These are phyloP conservation scores for Melampsora americana DNA, from an alignment of 1,284 basidiomycete genomes.

Conservation along the genomic window DNA sequence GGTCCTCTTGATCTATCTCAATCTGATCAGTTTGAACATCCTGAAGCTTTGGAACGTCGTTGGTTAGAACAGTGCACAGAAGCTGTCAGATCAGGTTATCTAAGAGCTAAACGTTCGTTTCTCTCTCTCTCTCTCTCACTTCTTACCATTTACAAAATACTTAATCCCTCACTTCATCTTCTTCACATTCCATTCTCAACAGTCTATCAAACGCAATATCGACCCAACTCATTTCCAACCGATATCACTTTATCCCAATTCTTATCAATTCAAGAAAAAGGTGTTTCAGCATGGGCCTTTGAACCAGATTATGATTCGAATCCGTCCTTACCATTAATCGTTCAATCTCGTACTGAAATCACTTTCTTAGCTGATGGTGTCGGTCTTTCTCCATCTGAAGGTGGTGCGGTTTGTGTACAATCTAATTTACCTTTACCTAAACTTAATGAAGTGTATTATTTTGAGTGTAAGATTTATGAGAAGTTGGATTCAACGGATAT, in stretches of 20 bases:
- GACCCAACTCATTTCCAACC: constrained; percentile 84
- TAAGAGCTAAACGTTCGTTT: constrained; percentile 78
- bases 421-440: constrained; percentile 91
- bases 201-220: constrained; percentile 88
- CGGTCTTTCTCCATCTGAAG: constrained; percentile 62
- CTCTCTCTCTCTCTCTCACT: constrained; percentile 48
- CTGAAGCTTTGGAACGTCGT: constrained; percentile 76
- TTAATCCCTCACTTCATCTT: no score
- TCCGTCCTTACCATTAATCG: constrained; percentile 69
- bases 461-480: constrained; percentile 97
- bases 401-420: constrained; percentile 78
- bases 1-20: constrained; percentile 90
- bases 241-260: constrained; percentile 96
- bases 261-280: constrained; percentile 94
- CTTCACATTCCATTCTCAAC: no score
- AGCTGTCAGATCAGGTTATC: constrained; percentile 67
- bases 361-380: constrained; percentile 92
- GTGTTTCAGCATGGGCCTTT: constrained; percentile 94
- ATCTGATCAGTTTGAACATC: constrained; percentile 71
- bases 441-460: constrained; percentile 95
- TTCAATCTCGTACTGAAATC: constrained; percentile 88
- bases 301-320: constrained; percentile 94
- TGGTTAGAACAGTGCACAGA: constrained; percentile 86
- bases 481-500: constrained; percentile 77
- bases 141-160: no score